Percentiles rank a stretch among this genome's conserved stretches.
These are phyloP conservation scores for Melampsora abietis-canadensis DNA, from an alignment of 1,284 basidiomycete genomes.

Conservation along the genomic window DNA sequence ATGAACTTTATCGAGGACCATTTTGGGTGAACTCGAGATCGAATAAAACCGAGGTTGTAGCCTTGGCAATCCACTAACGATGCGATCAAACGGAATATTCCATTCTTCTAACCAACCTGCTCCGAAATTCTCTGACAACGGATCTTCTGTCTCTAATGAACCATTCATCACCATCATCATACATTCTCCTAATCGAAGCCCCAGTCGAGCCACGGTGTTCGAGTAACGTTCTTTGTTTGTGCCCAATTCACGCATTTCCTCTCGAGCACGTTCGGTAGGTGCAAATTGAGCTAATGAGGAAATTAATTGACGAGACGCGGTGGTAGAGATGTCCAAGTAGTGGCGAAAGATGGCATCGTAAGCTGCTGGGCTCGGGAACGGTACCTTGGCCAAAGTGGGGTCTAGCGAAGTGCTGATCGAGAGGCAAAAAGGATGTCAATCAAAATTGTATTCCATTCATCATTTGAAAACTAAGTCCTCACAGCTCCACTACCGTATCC, in stretches of 20 bases:
- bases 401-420: conserved; percentile 72
- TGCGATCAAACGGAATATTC: conserved; percentile 94
- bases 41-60: conserved; percentile 97
- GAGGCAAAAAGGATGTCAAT: background rate
- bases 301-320: conserved; percentile 88
- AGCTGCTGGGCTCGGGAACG: conserved; percentile 95
- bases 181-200: conserved; percentile 84
- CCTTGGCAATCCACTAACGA: conserved; percentile 86
- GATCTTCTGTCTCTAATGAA: conserved; percentile 58
- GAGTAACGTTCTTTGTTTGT: conserved; percentile 83
- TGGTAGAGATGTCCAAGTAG: conserved; percentile 92
- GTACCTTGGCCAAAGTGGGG: conserved; percentile 94
- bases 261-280: conserved; percentile 72
- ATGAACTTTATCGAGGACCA: conserved; percentile 82
- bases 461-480: background rate
- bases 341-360: conserved; percentile 90
- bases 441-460: conserved; percentile 18
- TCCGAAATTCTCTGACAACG: conserved; percentile 68
- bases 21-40: conserved; percentile 93
- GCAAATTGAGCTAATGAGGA: conserved; percentile 82
- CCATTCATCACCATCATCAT: conserved; percentile 81
- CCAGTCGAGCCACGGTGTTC: conserved; percentile 69
- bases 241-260: conserved; percentile 72
- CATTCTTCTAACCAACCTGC: conserved; percentile 59
- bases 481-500: conserved; percentile 75